Conservation (phyloP, 352 stramenopile species). For the Plasmopara viticola region DNA sequence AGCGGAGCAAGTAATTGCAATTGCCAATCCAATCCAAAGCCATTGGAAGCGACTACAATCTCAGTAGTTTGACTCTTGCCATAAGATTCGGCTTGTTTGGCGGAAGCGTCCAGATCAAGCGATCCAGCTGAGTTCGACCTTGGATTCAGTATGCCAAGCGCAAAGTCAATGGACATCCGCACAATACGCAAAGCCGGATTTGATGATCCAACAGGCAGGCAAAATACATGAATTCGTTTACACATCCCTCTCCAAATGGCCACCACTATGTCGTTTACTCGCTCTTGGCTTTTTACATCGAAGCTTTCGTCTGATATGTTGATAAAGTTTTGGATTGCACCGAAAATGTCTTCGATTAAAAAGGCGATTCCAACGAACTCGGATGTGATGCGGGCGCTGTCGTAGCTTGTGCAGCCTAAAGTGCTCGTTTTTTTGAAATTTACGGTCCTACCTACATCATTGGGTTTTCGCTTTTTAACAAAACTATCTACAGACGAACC, state of each 20-base stretch:
- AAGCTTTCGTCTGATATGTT: conserved; percentile 14
- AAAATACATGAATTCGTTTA: conserved; percentile 22
- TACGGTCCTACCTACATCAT: neutral
- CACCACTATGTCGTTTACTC: conserved; percentile 10
- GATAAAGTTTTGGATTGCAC: conserved; percentile 30
- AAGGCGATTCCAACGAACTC: conserved; percentile 44
- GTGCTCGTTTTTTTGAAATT: neutral
- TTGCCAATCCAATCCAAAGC: conserved; percentile 41
- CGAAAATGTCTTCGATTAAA: conserved; percentile 40
- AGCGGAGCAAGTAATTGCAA: conserved; percentile 36
- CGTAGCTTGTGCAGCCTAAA: neutral
- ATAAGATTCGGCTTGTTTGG: conserved; percentile 2
- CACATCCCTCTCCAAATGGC: conserved; percentile 42
- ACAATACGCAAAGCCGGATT: conserved; percentile 40
- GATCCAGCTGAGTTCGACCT: conserved; percentile 4
- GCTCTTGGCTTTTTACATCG: conserved; percentile 2
- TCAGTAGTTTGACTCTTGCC: neutral
- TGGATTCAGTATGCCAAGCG: conserved; percentile 31
- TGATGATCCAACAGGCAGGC: conserved; percentile 5
- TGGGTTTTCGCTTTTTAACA: neutral
- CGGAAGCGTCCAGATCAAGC: conserved; percentile 3
- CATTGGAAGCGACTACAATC: conserved; percentile 3
- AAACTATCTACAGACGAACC: conserved; percentile 8
- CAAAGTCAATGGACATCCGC: conserved; percentile 47
- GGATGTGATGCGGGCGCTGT: conserved; percentile 12